Conservation (phyloP, 139 green algal species). For the Chlorella sp. region DNA sequence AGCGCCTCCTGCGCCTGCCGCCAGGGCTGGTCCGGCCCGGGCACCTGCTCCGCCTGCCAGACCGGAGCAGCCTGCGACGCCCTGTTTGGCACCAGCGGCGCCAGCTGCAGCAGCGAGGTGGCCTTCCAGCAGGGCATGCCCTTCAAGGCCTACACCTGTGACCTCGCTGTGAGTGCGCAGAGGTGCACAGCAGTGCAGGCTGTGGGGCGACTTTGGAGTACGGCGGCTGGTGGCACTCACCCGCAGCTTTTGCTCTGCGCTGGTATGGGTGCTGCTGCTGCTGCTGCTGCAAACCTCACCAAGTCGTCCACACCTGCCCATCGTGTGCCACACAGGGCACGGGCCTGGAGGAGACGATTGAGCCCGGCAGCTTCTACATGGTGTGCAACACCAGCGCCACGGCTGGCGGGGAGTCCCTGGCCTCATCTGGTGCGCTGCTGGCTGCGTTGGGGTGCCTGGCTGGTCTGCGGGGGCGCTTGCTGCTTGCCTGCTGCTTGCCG, state of each 20-base stretch:
- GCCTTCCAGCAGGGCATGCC: slow-evolving; percentile 44
- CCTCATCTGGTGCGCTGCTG: too few relatives aligned
- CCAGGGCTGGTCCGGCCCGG: slow-evolving; percentile 44
- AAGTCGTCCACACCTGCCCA: neutral
- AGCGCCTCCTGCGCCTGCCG: slow-evolving; percentile 35
- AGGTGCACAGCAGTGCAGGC: too few relatives aligned
- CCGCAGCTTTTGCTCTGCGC: too few relatives aligned
- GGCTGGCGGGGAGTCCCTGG: neutral
- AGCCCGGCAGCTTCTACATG: slow-evolving; percentile 41
- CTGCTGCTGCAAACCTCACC: slow-evolving; percentile 13
- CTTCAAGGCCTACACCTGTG: slow-evolving; percentile 58
- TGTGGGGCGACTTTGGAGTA: too few relatives aligned
- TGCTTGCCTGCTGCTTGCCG: neutral
- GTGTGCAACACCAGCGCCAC: slow-evolving; percentile 60
- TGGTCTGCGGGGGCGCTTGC: neutral
- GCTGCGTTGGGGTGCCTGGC: too few relatives aligned
- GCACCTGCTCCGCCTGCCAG: slow-evolving; percentile 50
- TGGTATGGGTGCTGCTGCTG: neutral
- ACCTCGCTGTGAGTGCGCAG: slow-evolving; percentile 12
- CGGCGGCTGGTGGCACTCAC: too few relatives aligned
- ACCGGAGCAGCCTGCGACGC: slow-evolving; percentile 48
- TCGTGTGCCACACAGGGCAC: slow-evolving; percentile 12
- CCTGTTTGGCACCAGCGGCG: neutral
- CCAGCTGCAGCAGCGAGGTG: slow-evolving; percentile 48
- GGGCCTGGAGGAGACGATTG: slow-evolving; percentile 33